Evolutionary conservation across 495 filamentous ascomycete species (phyloP).

Genomic region (Cryomyces minteri): DNA sequence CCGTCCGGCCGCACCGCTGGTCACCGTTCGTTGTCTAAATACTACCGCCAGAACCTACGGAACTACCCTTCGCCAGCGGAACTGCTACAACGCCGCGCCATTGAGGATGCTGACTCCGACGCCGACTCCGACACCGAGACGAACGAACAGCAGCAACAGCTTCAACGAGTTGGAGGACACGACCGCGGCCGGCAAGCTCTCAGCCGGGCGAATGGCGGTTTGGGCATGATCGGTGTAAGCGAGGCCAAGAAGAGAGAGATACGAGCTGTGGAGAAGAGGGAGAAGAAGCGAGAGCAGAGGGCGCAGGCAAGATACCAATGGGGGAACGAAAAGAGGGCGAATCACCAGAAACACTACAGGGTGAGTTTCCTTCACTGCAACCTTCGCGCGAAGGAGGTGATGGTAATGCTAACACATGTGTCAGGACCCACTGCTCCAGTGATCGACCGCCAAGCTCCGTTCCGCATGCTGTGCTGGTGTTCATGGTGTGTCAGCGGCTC

Average conservation of each 20-base stretch:
- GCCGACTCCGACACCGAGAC: constrained; percentile 23
- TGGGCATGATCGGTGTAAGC: constrained; percentile 57
- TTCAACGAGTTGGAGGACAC: constrained; percentile 1
- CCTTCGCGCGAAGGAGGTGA: too few species aligned
- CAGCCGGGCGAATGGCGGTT: constrained; percentile 48
- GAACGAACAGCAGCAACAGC: constrained; percentile 14
- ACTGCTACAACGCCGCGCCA: constrained; percentile 17
- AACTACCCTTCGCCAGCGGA: constrained; percentile 57
- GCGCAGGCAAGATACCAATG: constrained; percentile 38
- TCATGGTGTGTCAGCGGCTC: too few species aligned
- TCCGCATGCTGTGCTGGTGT: too few species aligned
- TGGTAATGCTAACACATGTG: too few species aligned
- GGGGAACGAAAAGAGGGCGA: constrained; percentile 42
- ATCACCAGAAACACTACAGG: constrained; percentile 63
- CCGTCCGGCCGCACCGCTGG: constrained; percentile 80
- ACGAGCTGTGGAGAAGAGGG: constrained; percentile 41
- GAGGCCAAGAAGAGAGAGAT: constrained; percentile 53
- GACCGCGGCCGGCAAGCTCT: constrained; percentile 40
- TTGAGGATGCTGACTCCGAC: constrained; percentile 16
- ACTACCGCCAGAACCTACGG: constrained; percentile 86
- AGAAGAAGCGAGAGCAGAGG: constrained; percentile 40
- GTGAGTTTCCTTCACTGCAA: not conserved
- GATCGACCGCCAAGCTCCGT: too few species aligned
- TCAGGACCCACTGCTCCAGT: too few species aligned
- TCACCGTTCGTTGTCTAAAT: constrained; percentile 67